Conservation (phyloP, 306 rosid species). For the Betula pendula region DNA sequence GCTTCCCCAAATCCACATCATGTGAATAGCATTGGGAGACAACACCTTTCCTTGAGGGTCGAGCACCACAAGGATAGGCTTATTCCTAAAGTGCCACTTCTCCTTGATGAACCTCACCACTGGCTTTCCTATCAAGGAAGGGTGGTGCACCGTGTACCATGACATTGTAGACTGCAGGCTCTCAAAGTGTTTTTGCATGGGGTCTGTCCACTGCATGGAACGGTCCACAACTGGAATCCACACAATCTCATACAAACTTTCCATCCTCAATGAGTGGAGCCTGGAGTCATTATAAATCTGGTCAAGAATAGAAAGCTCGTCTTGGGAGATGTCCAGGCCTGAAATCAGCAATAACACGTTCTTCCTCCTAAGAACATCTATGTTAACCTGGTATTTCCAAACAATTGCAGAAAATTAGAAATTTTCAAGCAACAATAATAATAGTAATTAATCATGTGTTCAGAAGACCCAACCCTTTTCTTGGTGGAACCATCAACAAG, state of each 20-base stretch:
- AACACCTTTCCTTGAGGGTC: constrained; percentile 62
- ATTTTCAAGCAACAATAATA: neutral
- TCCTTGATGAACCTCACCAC: too few relatives aligned
- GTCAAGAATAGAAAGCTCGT: constrained; percentile 58
- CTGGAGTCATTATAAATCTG: constrained; percentile 59
- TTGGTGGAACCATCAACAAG: constrained; percentile 52
- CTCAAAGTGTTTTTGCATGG: constrained; percentile 41
- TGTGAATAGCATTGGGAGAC: constrained; percentile 67
- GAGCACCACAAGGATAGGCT: constrained; percentile 62
- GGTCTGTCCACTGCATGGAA: constrained; percentile 33
- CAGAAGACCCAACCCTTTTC: constrained; percentile 49
- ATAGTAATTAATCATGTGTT: neutral
- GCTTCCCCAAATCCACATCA: constrained; percentile 80
- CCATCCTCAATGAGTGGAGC: constrained; percentile 35
- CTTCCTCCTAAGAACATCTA: constrained; percentile 65
- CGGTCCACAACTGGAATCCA: constrained; percentile 60
- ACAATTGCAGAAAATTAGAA: neutral
- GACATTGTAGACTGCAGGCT: constrained; percentile 38
- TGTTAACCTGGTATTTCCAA: constrained; percentile 49
- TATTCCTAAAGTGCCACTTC: too few relatives aligned
- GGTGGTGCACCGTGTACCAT: constrained; percentile 57
- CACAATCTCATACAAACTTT: constrained; percentile 49
- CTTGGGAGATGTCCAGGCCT: constrained; percentile 51
- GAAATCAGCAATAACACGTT: constrained; percentile 64
- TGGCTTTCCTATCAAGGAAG: too few relatives aligned